These are phyloP conservation scores for Pseudocercospora eumusae DNA, from an alignment of 2,329 filamentous ascomycete genomes.

Conservation along the genomic window DNA sequence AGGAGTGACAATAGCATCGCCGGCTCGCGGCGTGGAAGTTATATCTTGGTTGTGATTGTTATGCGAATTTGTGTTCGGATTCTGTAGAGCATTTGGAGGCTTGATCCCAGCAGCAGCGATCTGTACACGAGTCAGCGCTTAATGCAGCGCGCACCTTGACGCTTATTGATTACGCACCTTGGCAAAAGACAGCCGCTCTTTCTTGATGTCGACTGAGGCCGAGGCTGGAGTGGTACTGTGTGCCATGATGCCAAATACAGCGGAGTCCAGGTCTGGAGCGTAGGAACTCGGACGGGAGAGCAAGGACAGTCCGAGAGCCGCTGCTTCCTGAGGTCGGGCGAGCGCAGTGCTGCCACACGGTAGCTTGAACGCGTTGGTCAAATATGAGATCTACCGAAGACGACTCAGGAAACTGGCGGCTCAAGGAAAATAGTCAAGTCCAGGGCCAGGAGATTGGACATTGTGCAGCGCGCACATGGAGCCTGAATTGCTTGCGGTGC, in stretches of 20 bases:
- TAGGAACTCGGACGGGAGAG: slow-evolving; percentile 15
- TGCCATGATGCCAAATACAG: slow-evolving; percentile 38
- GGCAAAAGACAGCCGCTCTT: slow-evolving; percentile 42
- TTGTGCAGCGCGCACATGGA: slow-evolving; percentile 53
- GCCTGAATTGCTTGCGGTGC: slow-evolving; percentile 22
- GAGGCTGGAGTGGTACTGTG: slow-evolving; percentile 23
- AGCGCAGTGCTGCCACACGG: slow-evolving; percentile 37
- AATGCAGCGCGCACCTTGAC: neutral
- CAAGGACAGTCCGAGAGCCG: slow-evolving; percentile 37
- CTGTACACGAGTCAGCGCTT: slow-evolving; percentile 27
- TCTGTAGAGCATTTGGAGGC: slow-evolving; percentile 31
- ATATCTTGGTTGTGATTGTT: slow-evolving; percentile 25
- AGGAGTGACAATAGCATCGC: slow-evolving; percentile 23
- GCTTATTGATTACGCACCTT: slow-evolving; percentile 35
- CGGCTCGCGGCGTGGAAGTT: slow-evolving; percentile 30
- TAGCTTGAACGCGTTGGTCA: slow-evolving; percentile 29
- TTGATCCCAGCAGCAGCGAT: slow-evolving; percentile 39
- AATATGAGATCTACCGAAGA: slow-evolving; percentile 34
- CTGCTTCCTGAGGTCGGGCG: slow-evolving; percentile 41
- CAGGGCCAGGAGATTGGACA: slow-evolving; percentile 51
- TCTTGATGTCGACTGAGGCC: slow-evolving; percentile 30
- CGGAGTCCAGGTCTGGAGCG: slow-evolving; percentile 21
- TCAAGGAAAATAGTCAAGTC: slow-evolving; percentile 54
- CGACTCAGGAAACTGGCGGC: slow-evolving; percentile 47
- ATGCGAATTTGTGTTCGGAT: slow-evolving; percentile 16